Evolutionary conservation across 1,139 yeast species (phyloP), one percentile per base, ranked within the genome.

Genomic region (Lodderomyces elongisporus): DNA sequence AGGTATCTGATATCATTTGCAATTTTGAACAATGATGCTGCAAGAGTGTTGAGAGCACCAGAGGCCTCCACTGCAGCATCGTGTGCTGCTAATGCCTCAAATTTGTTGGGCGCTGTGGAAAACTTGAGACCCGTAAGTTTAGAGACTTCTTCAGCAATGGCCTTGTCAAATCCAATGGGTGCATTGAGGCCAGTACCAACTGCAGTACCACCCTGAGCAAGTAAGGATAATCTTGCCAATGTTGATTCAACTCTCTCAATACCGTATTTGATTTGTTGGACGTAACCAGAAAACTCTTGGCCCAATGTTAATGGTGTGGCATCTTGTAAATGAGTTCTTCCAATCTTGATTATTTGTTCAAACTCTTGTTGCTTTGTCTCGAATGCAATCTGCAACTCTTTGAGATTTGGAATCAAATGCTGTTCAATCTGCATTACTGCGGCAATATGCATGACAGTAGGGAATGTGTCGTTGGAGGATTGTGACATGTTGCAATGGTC

Each of bases 141-240:
- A 39, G 89, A 62, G 30, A 85, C 88, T 56, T 79, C 75, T 40
- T 67, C 71, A 37, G 94, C 93, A 46, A 88, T 77, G 49, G 80
- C 77, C 47, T 69, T 77, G 50, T 85, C 91, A 56, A 84, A 88
- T 12, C 96, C 96, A 56, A 74, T 73, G 54, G 60, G 78, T 59
- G 96, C 85, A 75, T 88, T 88, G 48, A 88, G 74, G 42, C 96
- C 96, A 31, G 96, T 88, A 45, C 96, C 96, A 34, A 88, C 96
- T 39, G 96, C 96, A 40, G 96, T 88, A 62, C 96, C 96, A 63
- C 96, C 96, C 69, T 88, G 96, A 32, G 96, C 96, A 51, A 88
- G 74, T 54, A 60, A 73, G 50, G 80, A 70, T 55, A 88, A 69
- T 56, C 77, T 75, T 44, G 82, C 83, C 43, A 87, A 70, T 30